Evolutionary conservation across 176 grass and related monocot genomes (phyloP).

Genomic region (Juncus effusus): DNA sequence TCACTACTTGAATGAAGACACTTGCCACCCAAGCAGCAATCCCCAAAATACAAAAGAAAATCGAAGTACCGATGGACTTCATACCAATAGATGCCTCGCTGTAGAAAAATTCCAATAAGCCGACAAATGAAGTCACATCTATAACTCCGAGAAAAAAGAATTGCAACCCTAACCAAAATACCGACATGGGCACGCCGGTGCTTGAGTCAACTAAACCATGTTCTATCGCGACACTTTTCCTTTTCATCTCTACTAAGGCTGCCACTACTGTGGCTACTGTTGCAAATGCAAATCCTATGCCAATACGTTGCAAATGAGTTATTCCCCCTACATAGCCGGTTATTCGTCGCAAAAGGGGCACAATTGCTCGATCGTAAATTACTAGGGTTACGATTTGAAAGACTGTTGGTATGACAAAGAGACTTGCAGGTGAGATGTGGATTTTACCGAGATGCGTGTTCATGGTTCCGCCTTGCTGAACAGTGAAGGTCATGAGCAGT

Average conservation of each 20-base stretch:
- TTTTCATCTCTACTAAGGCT: constrained; percentile 43
- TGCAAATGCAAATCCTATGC: constrained; percentile 40
- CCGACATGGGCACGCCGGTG: constrained; percentile 22
- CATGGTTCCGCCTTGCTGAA: constrained; percentile 52
- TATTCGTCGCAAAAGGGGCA: constrained; percentile 41
- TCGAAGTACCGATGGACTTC: constrained; percentile 58
- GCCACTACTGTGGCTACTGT: constrained; percentile 33
- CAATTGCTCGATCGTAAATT: constrained; percentile 38
- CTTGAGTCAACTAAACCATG: constrained; percentile 2
- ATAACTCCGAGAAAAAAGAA: constrained; percentile 57
- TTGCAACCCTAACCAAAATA: constrained; percentile 65
- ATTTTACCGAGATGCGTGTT: constrained; percentile 45
- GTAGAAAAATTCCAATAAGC: constrained; percentile 81
- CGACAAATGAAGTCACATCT: constrained; percentile 61
- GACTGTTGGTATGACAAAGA: constrained; percentile 47
- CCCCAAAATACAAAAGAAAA: constrained; percentile 58
- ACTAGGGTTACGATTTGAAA: constrained; percentile 50
- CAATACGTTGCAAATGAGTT: constrained; percentile 54
- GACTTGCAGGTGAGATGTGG: constrained; percentile 48
- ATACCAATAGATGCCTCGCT: constrained; percentile 50
- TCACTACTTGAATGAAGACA: constrained; percentile 45
- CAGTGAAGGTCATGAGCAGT: constrained; percentile 50
- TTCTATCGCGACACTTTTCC: constrained; percentile 16
- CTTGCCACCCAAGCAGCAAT: constrained; percentile 49
- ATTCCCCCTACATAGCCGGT: constrained; percentile 39